Evolutionary conservation across 176 grass and related monocot genomes (phyloP).

Genomic region (Ananas comosus): DNA sequence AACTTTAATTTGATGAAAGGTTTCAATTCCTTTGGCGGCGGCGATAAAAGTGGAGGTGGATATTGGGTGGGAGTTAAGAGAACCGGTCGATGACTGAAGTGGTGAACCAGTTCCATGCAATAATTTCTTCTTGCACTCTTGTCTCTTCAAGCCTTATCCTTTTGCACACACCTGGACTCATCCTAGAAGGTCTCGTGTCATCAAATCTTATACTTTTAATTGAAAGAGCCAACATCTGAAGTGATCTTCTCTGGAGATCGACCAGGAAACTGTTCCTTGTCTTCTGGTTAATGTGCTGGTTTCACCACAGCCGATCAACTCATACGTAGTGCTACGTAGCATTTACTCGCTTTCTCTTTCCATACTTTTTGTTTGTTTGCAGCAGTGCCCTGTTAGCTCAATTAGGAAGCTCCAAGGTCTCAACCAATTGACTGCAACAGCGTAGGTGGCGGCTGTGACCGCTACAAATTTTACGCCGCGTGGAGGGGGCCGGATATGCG

Average conservation of each 20-base stretch:
- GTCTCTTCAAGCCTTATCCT: conserved; percentile 34
- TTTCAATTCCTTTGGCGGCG: too few species aligned
- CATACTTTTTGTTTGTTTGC: conserved; percentile 14
- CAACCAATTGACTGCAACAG: too few species aligned
- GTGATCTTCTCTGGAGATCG: conserved; percentile 13
- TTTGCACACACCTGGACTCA: conserved; percentile 35
- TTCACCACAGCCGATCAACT: too few species aligned
- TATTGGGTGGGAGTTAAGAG: too few species aligned
- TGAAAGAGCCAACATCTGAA: conserved; percentile 35
- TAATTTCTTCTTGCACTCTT: neutral
- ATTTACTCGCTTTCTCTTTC: conserved; percentile 17
- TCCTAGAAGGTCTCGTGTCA: conserved; percentile 24
- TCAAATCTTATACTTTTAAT: conserved; percentile 30
- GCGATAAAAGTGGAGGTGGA: too few species aligned
- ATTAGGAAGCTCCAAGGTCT: neutral
- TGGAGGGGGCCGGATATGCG: too few species aligned
- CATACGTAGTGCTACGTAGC: too few species aligned
- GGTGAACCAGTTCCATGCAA: too few species aligned
- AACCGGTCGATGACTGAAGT: too few species aligned
- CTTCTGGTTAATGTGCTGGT: conserved; percentile 8
- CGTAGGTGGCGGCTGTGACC: too few species aligned
- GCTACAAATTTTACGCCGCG: too few species aligned
- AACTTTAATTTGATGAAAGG: too few species aligned
- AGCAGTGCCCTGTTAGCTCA: conserved; percentile 3
- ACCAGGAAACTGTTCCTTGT: conserved; percentile 23